A percentile compares a stretch with the other conserved stretches of the same genome.
These are phyloP conservation scores for Persicaria maculosa DNA, from an alignment of 148 eudicot genomes.

Conservation along the genomic window DNA sequence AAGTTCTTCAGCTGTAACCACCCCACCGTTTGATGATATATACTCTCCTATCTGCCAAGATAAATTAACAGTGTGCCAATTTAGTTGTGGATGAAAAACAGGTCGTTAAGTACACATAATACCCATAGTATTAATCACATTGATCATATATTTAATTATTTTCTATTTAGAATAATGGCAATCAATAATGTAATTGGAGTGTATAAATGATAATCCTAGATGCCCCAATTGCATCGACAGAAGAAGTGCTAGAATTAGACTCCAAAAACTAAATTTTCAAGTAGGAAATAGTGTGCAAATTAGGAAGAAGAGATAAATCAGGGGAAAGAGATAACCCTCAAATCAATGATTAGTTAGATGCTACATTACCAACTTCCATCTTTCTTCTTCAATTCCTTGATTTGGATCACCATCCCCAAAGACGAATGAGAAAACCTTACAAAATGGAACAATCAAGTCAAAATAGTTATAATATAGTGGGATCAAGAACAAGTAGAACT, in stretches of 20 bases:
- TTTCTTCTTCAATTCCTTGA: slow-evolving; percentile 96
- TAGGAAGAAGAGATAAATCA: not conserved
- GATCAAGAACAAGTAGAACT: slow-evolving; percentile 5
- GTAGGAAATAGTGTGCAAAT: not conserved
- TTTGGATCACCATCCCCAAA: slow-evolving; percentile 99
- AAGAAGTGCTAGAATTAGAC: not conserved
- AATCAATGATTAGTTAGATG: not conserved
- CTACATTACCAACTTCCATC: slow-evolving; percentile 98
- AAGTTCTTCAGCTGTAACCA: slow-evolving; percentile 92
- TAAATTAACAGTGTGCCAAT: not conserved
- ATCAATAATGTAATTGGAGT: not conserved
- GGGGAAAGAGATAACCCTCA: not conserved
- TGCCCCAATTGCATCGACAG: not conserved
- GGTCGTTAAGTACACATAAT: not conserved
- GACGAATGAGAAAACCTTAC: slow-evolving; percentile 86
- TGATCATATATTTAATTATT: not conserved
- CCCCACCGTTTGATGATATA: slow-evolving; percentile 82
- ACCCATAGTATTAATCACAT: not conserved
- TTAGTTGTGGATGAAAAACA: not conserved
- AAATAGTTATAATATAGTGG: slow-evolving; percentile 11
- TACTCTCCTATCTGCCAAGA: slow-evolving; percentile 74
- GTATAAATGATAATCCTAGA: not conserved
- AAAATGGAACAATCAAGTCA: slow-evolving; percentile 12
- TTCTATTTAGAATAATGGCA: not conserved
- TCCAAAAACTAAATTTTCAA: not conserved